phyloP scores from a whole-genome alignment of 345 rosid species.

The Populus alba region DNA sequence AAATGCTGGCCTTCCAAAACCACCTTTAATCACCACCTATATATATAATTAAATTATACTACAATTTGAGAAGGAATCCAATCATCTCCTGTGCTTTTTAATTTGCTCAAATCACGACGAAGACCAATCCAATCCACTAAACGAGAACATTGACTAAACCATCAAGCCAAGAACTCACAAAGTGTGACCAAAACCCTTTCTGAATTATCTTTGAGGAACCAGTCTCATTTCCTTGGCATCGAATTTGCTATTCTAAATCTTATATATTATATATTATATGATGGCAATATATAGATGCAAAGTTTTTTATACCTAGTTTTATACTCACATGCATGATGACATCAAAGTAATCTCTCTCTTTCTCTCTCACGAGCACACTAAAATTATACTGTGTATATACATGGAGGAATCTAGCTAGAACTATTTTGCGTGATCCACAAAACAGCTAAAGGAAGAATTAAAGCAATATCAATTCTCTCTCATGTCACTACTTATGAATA shows the following conservation, averaged over 20 bases:
- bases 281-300: not conserved
- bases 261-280: not conserved
- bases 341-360: not conserved
- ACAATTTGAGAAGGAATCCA: not conserved
- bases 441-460: not conserved
- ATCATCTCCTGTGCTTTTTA: slow-evolving; percentile 1
- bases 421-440: not conserved
- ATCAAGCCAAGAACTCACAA: not conserved
- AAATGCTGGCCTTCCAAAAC: slow-evolving; percentile 3
- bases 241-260: not conserved
- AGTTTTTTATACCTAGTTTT: not conserved
- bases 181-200: not conserved
- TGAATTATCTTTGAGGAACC: not conserved
- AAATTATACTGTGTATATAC: not conserved
- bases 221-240: not conserved
- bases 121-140: slow-evolving; percentile 8
- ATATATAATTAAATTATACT: not conserved
- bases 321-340: not conserved
- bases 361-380: not conserved
- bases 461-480: not conserved
- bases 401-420: not conserved
- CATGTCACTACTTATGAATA: not conserved
- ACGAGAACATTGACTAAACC: slow-evolving; percentile 11
- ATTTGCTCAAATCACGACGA: not conserved
- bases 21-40: not conserved